phyloP scores from a whole-genome alignment of 2,329 filamentous ascomycete genomes.

The Diaporthe batatas region DNA sequence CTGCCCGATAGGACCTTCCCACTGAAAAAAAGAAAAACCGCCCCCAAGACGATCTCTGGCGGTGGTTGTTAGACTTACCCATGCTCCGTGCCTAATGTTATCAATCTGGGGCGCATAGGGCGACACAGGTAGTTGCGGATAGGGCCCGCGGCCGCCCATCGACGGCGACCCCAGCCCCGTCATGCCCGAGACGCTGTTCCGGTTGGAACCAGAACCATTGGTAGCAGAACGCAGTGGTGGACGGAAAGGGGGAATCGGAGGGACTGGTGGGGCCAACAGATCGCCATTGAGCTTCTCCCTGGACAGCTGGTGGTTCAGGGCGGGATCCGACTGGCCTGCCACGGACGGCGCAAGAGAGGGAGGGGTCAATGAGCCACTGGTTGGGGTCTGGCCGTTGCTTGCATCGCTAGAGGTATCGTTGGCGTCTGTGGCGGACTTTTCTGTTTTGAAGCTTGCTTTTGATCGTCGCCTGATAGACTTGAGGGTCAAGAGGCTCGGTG shows the following conservation, averaged over 20 bases:
- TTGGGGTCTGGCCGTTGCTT: constrained; percentile 71
- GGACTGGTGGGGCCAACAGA: constrained; percentile 47
- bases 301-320: constrained; percentile 70
- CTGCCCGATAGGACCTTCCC: not conserved
- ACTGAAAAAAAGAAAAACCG: not conserved
- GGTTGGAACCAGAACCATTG: constrained; percentile 58
- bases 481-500: constrained; percentile 74
- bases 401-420: constrained; percentile 74
- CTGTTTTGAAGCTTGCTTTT: constrained; percentile 78
- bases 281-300: constrained; percentile 41
- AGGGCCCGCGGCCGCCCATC: constrained; percentile 64
- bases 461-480: constrained; percentile 83
- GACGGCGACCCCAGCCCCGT: constrained; percentile 70
- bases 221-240: constrained; percentile 54
- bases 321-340: constrained; percentile 74
- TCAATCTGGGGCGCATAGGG: constrained; percentile 84
- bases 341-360: constrained; percentile 80
- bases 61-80: constrained; percentile 70
- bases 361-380: constrained; percentile 79
- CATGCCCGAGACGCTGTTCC: constrained; percentile 75
- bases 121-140: constrained; percentile 74
- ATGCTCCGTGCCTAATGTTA: constrained; percentile 85
- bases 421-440: constrained; percentile 58
- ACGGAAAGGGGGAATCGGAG: constrained; percentile 51
- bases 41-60: not conserved